Percentiles rank a stretch among this genome's conserved stretches.
These are phyloP conservation scores for Hura crepitans DNA, from an alignment of 441 rosid species.

Conservation along the genomic window DNA sequence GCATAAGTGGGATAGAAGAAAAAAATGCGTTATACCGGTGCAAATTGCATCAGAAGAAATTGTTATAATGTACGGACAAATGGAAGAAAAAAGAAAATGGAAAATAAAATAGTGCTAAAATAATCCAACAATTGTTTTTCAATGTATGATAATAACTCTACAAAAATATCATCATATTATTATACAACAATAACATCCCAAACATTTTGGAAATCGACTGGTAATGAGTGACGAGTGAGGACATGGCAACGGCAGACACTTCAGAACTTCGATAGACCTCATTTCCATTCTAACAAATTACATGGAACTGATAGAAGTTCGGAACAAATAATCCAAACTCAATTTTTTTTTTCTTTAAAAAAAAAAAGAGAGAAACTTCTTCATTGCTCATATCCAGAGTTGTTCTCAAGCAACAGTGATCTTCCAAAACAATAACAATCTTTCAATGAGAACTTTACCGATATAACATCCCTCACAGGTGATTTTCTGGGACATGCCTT, in stretches of 20 bases:
- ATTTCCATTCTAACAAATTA: constrained; percentile 14
- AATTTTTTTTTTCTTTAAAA: no score
- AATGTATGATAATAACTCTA: neutral
- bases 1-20: no score
- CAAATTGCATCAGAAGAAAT: no score
- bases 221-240: no score
- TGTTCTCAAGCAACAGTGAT: neutral
- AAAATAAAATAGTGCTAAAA: no score
- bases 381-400: neutral
- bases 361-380: constrained; percentile 4
- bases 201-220: neutral
- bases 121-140: no score
- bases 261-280: neutral
- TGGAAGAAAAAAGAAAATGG: no score
- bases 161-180: constrained; percentile 5
- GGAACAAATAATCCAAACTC: constrained; percentile 8
- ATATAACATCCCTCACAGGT: constrained; percentile 15
- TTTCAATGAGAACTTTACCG: neutral
- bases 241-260: neutral
- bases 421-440: neutral
- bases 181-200: constrained; percentile 11
- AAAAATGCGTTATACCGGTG: no score
- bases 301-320: constrained; percentile 3
- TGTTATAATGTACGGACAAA: no score
- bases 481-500: constrained; percentile 39